Conservation (phyloP, 768 basidiomycete genomes). For the Tulasnella calospora region DNA sequence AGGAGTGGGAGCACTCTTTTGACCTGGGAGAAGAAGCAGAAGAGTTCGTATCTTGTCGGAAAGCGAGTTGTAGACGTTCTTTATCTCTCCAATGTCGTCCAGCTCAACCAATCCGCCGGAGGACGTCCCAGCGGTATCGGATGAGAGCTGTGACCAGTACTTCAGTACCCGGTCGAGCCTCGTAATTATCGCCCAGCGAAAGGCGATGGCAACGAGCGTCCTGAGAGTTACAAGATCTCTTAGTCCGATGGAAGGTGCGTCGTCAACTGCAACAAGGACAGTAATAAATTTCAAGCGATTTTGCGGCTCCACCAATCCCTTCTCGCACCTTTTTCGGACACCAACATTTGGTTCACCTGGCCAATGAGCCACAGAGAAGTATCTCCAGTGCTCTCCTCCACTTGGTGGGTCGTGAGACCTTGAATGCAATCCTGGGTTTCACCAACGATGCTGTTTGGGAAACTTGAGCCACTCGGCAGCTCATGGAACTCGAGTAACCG, state of each 20-base stretch:
- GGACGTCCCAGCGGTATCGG: slow-evolving; percentile 19
- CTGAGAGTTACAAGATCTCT: slow-evolving; percentile 61
- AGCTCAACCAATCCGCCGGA: slow-evolving; percentile 32
- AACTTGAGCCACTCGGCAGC: background rate
- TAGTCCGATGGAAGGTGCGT: slow-evolving; percentile 45
- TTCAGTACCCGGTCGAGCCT: slow-evolving; percentile 45
- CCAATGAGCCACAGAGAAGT: background rate
- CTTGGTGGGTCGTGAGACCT: background rate
- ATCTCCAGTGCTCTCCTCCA: background rate
- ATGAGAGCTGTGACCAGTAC: slow-evolving; percentile 40
- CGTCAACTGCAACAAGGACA: background rate
- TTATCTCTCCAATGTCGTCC: slow-evolving; percentile 43
- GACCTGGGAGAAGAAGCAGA: slow-evolving; percentile 51
- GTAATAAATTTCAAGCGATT: background rate
- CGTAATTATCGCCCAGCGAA: slow-evolving; percentile 66
- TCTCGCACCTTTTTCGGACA: background rate
- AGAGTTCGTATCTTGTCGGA: slow-evolving; percentile 43
- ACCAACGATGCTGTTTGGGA: background rate
- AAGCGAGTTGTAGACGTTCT: slow-evolving; percentile 45
- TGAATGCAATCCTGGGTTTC: background rate
- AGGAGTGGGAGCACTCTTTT: slow-evolving; percentile 39
- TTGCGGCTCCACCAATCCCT: background rate
- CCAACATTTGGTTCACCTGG: background rate
- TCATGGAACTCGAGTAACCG: background rate
- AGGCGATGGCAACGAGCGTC: slow-evolving; percentile 60